phyloP scores from a whole-genome alignment of 176 grass and related monocot species.

The Carex pumila region DNA sequence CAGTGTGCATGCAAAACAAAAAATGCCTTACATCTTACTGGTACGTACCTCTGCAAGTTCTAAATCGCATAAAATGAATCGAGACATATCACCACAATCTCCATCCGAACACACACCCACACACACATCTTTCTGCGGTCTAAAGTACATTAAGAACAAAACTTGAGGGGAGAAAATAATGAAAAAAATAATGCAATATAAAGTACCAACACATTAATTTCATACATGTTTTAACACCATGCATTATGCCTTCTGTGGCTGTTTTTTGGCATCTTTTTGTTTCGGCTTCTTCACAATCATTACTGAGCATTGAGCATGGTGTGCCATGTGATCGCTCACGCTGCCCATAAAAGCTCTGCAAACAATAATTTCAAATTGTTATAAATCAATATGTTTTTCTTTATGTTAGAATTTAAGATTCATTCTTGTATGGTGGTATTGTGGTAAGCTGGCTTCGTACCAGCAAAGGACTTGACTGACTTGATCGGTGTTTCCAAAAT shows the following conservation, averaged over 20 bases:
- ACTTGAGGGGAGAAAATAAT: not conserved
- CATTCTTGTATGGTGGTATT: not conserved
- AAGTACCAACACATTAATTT: not conserved
- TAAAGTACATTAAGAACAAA: not conserved
- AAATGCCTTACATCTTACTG: not conserved
- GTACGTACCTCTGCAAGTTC: not conserved
- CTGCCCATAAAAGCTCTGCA: constrained; percentile 53
- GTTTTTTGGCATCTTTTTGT: not conserved
- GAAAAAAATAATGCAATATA: not conserved
- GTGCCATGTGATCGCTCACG: constrained; percentile 73
- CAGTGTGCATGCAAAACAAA: not conserved
- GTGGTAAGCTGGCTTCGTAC: not conserved
- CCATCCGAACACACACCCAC: not conserved
- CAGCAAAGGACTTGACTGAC: not conserved
- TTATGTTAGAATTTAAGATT: not conserved
- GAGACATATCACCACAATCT: not conserved
- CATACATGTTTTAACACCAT: not conserved
- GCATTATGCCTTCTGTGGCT: not conserved
- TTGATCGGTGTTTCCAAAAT: not conserved
- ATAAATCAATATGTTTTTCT: not conserved
- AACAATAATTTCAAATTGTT: not conserved
- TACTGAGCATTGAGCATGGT: constrained; percentile 47
- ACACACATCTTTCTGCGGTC: not conserved
- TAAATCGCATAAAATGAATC: not conserved
- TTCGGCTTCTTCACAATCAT: constrained; percentile 61